Evolutionary conservation across 495 filamentous ascomycete species (phyloP), one percentile per base, ranked within the genome.

Genomic region (Podospora australis): DNA sequence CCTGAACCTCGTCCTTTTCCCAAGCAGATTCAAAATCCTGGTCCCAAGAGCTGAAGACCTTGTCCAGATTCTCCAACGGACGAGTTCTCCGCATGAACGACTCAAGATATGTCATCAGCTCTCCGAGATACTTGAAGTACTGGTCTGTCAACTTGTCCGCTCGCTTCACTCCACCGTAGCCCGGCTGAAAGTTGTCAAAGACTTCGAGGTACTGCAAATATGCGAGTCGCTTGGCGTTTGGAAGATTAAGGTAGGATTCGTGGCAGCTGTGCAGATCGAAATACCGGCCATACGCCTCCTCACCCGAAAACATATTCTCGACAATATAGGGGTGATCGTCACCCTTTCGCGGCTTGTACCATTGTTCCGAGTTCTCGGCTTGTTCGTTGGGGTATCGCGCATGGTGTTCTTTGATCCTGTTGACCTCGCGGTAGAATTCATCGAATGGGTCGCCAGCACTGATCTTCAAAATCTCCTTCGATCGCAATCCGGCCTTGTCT

Each of bases 251-350:
- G 58, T 88, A 98, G 8, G 85, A 73, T 58, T 96, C 90, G 58
- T 97, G 92, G 49, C 82, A 72, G 35, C 64, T 74, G 20, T 86
- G 91, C 42, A 98, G 68, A 66, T 98, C 92, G 54, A 97, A 81
- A 62, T 84, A 97, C 47, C 87, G 83, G 21, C 92, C 92, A 56
- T 83, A 95, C 2, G 82, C 81, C 64, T 98, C 92, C 67, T 97
- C 92, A 16, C 92, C 94, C 1, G 88, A 92, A 62, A 97, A 98
- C 83, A 96, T 86, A 44, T 76, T 80, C 55, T 96, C 90, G 46
- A 96, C 81, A 38, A 90, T 80, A 53, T 74, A 77, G 1, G 90
- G 87, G 28, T 84, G 82, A 6, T 82, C 75, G 23, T 79, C 78
- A 11, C 53, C 57, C 24, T 64, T 71, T 43, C 75, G 79, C 32